Conservation (phyloP, 129 eudicot genomes). For the Chrysanthemum lavandulifolium region DNA sequence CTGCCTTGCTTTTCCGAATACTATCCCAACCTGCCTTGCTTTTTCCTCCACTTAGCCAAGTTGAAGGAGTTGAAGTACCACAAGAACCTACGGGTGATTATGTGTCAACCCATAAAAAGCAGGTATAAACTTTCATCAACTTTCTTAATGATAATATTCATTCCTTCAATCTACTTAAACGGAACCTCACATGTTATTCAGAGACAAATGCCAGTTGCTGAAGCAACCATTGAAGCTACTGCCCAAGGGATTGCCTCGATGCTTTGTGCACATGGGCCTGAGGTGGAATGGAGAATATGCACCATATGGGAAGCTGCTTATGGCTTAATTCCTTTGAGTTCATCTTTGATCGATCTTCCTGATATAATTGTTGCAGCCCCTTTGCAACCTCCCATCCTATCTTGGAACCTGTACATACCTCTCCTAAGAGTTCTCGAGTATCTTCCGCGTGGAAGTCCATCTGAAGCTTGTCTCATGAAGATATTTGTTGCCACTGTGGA, state of each 20-base stretch:
- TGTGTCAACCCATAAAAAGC: conserved; percentile 34
- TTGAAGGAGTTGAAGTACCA: conserved; percentile 25
- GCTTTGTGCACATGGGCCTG: conserved; percentile 98
- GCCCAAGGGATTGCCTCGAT: conserved; percentile 97
- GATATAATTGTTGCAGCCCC: conserved; percentile 99
- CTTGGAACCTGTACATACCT: conserved; percentile 95
- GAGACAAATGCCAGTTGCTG: conserved; percentile 75
- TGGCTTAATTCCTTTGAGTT: conserved; percentile 87
- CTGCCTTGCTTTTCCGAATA: conserved; percentile 90
- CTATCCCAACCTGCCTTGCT: conserved; percentile 93
- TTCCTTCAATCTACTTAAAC: background rate
- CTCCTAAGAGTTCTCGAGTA: conserved; percentile 92
- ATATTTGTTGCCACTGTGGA: conserved; percentile 96
- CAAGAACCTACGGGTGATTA: conserved; percentile 26
- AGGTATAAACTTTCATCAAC: conserved; percentile 21
- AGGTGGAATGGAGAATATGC: conserved; percentile 99
- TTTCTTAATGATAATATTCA: conserved; percentile 12
- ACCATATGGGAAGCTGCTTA: conserved; percentile 99
- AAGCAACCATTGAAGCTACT: conserved; percentile 94
- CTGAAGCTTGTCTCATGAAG: conserved; percentile 97
- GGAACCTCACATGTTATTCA: conserved; percentile 13
- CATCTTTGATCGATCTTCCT: conserved; percentile 88
- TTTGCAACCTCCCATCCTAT: conserved; percentile 83
- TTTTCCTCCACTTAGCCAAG: conserved; percentile 83
- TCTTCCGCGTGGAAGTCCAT: conserved; percentile 98